Percentiles rank a stretch among this genome's conserved stretches.
Conservation (phyloP, 2,329 filamentous ascomycete genomes). For the Sclerotinia glacialis region DNA sequence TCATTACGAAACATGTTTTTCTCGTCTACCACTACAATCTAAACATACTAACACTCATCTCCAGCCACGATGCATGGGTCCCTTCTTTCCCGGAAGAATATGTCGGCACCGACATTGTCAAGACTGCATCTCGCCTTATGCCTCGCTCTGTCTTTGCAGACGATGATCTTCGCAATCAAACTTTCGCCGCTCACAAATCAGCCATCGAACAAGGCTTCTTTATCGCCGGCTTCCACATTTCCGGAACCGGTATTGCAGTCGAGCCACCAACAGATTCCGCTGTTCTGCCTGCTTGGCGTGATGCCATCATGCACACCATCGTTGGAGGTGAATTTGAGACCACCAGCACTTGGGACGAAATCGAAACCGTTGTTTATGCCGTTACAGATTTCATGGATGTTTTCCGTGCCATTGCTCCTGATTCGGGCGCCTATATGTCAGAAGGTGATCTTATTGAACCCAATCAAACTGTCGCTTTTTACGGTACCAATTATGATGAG, state of each 20-base stretch:
- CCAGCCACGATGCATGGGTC: slow-evolving; percentile 36
- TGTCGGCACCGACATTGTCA: slow-evolving; percentile 37
- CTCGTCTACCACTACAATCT: too few relatives aligned
- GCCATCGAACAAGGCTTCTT: slow-evolving; percentile 40
- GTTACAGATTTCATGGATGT: slow-evolving; percentile 28
- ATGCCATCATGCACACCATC: slow-evolving; percentile 28
- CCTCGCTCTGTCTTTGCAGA: slow-evolving; percentile 43
- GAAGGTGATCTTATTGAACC: slow-evolving; percentile 24
- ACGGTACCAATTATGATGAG: slow-evolving; percentile 38
- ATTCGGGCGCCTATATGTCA: slow-evolving; percentile 20
- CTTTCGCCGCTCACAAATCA: slow-evolving; percentile 37
- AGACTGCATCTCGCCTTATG: slow-evolving; percentile 44
- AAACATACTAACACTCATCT: slow-evolving; percentile 26
- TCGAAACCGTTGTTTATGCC: slow-evolving; percentile 44
- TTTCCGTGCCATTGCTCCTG: slow-evolving; percentile 25
- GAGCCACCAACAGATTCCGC: slow-evolving; percentile 35
- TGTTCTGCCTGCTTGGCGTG: slow-evolving; percentile 40
- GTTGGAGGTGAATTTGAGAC: slow-evolving; percentile 18
- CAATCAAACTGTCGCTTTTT: slow-evolving; percentile 39
- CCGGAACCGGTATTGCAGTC: slow-evolving; percentile 12
- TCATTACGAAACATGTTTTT: neutral
- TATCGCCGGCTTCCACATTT: slow-evolving; percentile 37
- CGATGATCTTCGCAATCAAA: slow-evolving; percentile 30
- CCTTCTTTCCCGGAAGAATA: slow-evolving; percentile 43
- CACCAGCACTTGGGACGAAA: slow-evolving; percentile 46